These are phyloP conservation scores for Phytophthora citricola DNA, from an alignment of 352 stramenopile species.

Conservation along the genomic window DNA sequence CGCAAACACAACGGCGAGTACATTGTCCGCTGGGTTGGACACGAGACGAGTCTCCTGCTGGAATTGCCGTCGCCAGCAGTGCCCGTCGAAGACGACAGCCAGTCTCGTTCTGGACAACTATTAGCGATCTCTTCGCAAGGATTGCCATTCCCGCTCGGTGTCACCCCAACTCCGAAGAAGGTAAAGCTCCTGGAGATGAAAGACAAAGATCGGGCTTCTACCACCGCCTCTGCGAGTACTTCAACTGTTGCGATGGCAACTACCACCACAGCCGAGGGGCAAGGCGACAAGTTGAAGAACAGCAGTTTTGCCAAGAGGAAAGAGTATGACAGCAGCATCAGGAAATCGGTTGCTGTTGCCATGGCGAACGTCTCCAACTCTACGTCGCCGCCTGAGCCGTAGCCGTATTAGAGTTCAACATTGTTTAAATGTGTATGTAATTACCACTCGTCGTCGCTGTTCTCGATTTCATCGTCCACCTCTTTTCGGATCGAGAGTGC, in stretches of 20 bases:
- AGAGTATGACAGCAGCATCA: conserved; percentile 75
- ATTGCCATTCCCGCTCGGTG: conserved; percentile 27
- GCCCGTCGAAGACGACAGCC: conserved; percentile 49
- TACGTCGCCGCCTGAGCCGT: conserved; percentile 23
- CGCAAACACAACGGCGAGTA: conserved; percentile 84
- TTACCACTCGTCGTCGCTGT: conserved; percentile 62
- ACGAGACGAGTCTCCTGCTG: conserved; percentile 83
- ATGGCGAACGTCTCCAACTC: conserved; percentile 21
- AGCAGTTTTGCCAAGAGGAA: conserved; percentile 75
- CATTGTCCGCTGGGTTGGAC: conserved; percentile 82
- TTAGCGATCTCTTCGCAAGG: conserved; percentile 19
- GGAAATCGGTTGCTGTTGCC: conserved; percentile 40
- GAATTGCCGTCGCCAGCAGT: conserved; percentile 55
- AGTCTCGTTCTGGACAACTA: conserved; percentile 33
- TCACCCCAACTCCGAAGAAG: conserved; percentile 67
- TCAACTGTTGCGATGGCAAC: conserved; percentile 3
- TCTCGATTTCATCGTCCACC: conserved; percentile 78
- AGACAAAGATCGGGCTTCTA: conserved; percentile 44
- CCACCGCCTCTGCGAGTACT: conserved; percentile 10
- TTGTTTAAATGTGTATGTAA: conserved; percentile 34
- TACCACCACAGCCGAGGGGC: conserved; percentile 3
- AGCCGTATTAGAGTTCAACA: conserved; percentile 25
- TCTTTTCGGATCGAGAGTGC: conserved; percentile 27
- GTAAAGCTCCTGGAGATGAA: conserved; percentile 65
- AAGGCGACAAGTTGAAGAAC: conserved; percentile 66